Evolutionary conservation across 345 rosid genomes (phyloP).

Genomic region (Aquilaria yunnanensis): DNA sequence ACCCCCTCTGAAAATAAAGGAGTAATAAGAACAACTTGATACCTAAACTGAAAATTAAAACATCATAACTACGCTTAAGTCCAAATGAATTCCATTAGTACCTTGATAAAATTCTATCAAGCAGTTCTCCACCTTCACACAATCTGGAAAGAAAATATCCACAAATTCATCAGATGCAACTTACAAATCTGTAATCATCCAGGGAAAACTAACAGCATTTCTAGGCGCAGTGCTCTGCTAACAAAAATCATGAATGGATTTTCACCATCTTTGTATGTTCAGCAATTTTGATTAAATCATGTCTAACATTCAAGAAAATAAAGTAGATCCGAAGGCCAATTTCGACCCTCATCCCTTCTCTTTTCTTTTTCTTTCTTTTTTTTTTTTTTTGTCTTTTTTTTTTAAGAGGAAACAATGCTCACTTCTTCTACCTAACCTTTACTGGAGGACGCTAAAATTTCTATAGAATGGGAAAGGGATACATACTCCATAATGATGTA

Average conservation of each 20-base stretch:
- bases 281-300: too few relatives aligned
- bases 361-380: too few relatives aligned
- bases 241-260: neutral
- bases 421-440: too few relatives aligned
- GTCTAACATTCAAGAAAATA: too few relatives aligned
- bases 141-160: slow-evolving; percentile 41
- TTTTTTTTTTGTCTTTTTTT: too few relatives aligned
- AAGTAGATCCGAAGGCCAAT: too few relatives aligned
- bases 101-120: slow-evolving; percentile 92
- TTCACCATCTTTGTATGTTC: neutral
- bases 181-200: neutral
- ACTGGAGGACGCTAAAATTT: neutral
- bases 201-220: slow-evolving; percentile 1
- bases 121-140: slow-evolving; percentile 95
- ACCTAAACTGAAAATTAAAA: neutral
- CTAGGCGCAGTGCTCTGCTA: neutral
- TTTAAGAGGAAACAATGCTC: too few relatives aligned
- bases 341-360: too few relatives aligned
- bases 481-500: slow-evolving; percentile 90
- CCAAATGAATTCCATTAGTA: slow-evolving; percentile 16
- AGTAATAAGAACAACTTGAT: slow-evolving; percentile 2
- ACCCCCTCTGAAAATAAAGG: slow-evolving; percentile 70
- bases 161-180: too few relatives aligned
- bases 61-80: neutral
- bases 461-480: neutral